Evolutionary conservation across 805 yeast genomes (phyloP).

Genomic region (Starmerella potacharoeniae): DNA sequence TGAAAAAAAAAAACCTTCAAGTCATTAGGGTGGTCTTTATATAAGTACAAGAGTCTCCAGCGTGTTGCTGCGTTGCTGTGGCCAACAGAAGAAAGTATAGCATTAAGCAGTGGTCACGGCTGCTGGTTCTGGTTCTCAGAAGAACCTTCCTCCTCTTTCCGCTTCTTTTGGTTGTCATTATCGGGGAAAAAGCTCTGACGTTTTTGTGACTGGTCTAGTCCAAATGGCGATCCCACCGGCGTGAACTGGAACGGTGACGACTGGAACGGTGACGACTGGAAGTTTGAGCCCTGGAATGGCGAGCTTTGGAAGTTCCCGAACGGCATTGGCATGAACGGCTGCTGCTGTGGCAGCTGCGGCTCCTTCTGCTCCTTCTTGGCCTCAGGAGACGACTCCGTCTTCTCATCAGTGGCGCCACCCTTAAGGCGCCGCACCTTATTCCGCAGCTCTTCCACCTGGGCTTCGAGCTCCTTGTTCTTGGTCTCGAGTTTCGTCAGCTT

Average conservation of each 20-base stretch:
- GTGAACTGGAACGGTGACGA: no score
- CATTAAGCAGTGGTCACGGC: background rate
- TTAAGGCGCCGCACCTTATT: conserved; percentile 20
- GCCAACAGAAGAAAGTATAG: no score
- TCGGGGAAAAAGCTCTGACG: conserved; percentile 4
- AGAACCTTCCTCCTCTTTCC: background rate
- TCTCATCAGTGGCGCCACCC: conserved; percentile 14
- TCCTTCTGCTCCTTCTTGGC: background rate
- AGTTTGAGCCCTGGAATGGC: background rate
- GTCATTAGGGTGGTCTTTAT: background rate
- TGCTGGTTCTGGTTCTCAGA: background rate
- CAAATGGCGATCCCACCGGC: background rate
- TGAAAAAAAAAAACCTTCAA: no score
- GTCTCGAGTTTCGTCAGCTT: conserved; percentile 43
- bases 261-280: background rate
- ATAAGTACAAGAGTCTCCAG: background rate
- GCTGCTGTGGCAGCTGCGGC: background rate
- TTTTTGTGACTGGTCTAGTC: conserved; percentile 3
- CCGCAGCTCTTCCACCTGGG: conserved; percentile 9
- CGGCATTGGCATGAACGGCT: background rate
- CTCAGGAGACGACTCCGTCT: background rate
- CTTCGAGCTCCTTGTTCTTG: conserved; percentile 25
- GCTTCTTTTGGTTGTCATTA: conserved; percentile 16
- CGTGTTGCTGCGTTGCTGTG: no score
- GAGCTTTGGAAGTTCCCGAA: background rate